Percentiles rank a stretch among this genome's conserved stretches.
These are phyloP conservation scores for Rubia balearica DNA, from an alignment of 305 asterid species.

Conservation along the genomic window DNA sequence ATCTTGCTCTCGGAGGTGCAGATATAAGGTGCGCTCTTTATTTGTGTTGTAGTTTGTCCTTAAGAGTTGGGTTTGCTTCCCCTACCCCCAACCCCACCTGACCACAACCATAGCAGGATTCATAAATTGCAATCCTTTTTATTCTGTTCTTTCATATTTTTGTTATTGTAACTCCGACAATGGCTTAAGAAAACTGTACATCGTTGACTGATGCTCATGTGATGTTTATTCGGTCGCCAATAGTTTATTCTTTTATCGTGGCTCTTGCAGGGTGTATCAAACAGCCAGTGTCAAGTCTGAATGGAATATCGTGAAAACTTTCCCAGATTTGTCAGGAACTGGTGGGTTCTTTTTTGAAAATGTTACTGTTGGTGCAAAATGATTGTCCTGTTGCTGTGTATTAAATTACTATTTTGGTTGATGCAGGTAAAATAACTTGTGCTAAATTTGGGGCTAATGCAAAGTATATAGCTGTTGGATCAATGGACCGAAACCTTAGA, in stretches of 20 bases:
- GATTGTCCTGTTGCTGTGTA: not conserved
- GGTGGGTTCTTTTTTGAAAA: slow-evolving; percentile 30
- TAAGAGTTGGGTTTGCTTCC: not conserved
- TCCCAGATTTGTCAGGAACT: slow-evolving; percentile 97
- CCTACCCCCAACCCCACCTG: not conserved
- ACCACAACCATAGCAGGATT: not conserved
- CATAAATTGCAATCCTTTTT: not conserved
- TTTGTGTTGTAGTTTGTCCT: not conserved
- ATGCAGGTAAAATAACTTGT: slow-evolving; percentile 65
- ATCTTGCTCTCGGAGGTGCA: slow-evolving; percentile 88
- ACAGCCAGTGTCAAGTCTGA: slow-evolving; percentile 83
- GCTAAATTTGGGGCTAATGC: slow-evolving; percentile 91
- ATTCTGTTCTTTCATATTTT: not conserved
- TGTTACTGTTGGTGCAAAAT: not conserved
- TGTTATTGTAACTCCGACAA: not conserved
- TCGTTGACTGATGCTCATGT: not conserved
- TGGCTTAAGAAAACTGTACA: not conserved
- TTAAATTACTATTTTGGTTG: not conserved
- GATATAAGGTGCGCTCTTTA: slow-evolving; percentile 54
- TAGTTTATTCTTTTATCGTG: not conserved
- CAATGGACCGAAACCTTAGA: slow-evolving; percentile 91
- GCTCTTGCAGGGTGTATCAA: slow-evolving; percentile 64
- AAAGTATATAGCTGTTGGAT: slow-evolving; percentile 78
- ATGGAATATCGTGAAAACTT: slow-evolving; percentile 82
- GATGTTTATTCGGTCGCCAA: not conserved